A percentile compares a stretch with the other conserved stretches of the same genome.
Conservation (phyloP, 225 moss, liverwort and hornwort genomes). For the Pseudoscleropodium purum region DNA sequence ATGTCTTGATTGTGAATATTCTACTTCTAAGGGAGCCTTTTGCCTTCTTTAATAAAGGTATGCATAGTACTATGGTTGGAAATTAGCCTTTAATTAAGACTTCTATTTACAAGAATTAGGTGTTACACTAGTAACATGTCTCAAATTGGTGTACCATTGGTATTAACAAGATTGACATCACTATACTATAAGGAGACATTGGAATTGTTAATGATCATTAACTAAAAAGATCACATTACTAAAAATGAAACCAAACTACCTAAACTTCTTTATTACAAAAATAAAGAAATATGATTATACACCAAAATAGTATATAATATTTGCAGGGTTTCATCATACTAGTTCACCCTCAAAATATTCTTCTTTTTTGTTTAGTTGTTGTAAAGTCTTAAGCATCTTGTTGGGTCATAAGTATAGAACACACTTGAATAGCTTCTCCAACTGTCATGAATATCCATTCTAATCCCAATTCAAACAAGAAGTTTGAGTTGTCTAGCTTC, state of each 20-base stretch:
- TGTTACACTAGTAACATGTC: background rate
- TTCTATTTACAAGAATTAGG: no score
- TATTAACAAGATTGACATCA: background rate
- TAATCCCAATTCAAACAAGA: constrained; percentile 20
- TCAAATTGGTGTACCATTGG: background rate
- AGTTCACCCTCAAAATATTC: background rate
- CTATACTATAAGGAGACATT: background rate
- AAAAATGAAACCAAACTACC: background rate
- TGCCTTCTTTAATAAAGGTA: no score
- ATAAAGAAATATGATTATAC: no score
- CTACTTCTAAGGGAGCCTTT: no score
- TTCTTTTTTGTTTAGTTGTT: background rate
- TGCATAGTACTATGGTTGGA: background rate
- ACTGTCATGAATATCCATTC: constrained; percentile 52
- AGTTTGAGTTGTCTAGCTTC: constrained; percentile 15
- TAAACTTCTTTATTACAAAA: background rate
- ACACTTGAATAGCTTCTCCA: constrained; percentile 53
- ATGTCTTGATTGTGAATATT: no score
- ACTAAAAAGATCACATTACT: no score
- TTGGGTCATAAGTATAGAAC: background rate
- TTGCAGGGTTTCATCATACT: background rate
- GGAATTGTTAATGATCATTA: background rate
- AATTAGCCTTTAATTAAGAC: background rate
- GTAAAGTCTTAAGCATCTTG: background rate
- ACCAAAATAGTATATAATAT: background rate